These are phyloP conservation scores for Streptanthus diversifolius DNA, from an alignment of 345 rosid genomes.

Conservation along the genomic window DNA sequence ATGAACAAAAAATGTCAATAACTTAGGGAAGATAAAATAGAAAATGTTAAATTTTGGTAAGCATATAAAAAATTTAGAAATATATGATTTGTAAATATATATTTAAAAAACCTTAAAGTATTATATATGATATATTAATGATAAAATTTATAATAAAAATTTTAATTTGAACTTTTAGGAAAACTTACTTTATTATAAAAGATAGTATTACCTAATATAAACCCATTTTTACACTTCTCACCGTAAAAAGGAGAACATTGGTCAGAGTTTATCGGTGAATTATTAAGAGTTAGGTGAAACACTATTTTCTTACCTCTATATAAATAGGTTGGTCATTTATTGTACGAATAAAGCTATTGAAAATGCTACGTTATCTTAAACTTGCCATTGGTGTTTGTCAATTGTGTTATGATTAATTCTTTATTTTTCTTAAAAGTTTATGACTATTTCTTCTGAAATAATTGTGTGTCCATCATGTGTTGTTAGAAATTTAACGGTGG, in stretches of 20 bases:
- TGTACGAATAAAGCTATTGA: constrained; percentile 11
- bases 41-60: too few species aligned
- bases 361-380: constrained; percentile 19
- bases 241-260: not conserved
- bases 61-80: too few species aligned
- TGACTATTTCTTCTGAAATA: constrained; percentile 12
- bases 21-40: too few species aligned
- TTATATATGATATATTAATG: too few species aligned
- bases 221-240: not conserved
- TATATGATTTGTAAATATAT: too few species aligned
- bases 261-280: not conserved
- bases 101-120: too few species aligned
- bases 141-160: too few species aligned
- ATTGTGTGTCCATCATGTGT: constrained; percentile 10
- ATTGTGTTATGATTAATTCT: constrained; percentile 15
- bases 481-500: constrained; percentile 17
- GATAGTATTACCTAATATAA: constrained; percentile 13
- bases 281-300: constrained; percentile 17
- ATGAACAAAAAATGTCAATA: too few species aligned
- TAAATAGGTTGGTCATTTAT: constrained; percentile 19
- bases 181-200: too few species aligned
- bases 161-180: too few species aligned
- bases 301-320: constrained; percentile 10
- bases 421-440: not conserved
- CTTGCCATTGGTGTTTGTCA: constrained; percentile 23